These are phyloP conservation scores for Yamadazyma endophytica DNA, from an alignment of 805 yeast genomes.

Conservation along the genomic window DNA sequence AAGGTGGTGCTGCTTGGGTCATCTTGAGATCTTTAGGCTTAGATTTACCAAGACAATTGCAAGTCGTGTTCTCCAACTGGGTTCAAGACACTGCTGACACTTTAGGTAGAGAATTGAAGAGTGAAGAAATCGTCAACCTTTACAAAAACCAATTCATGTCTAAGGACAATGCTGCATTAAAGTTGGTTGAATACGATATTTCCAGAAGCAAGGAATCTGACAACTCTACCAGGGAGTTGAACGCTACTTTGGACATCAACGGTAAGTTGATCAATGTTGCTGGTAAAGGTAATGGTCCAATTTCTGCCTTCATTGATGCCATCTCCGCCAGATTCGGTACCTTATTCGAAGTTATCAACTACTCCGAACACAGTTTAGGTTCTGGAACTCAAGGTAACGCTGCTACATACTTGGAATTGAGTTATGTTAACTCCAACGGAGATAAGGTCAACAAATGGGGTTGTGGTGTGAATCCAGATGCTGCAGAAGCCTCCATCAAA, in stretches of 20 bases:
- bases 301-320: constrained; percentile 69
- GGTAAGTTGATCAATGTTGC: constrained; percentile 23
- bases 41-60: constrained; percentile 70
- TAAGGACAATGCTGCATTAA: constrained; percentile 19
- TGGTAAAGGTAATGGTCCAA: constrained; percentile 77
- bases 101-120: constrained; percentile 64
- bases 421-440: constrained; percentile 32
- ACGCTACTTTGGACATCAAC: constrained; percentile 28
- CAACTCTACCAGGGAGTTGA: constrained; percentile 44
- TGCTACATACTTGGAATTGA: constrained; percentile 66
- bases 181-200: constrained; percentile 45
- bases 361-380: constrained; percentile 72
- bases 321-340: constrained; percentile 48
- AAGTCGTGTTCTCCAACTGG: constrained; percentile 59
- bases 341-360: constrained; percentile 59
- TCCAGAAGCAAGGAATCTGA: constrained; percentile 23
- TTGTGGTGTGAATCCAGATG: constrained; percentile 41
- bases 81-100: constrained; percentile 65
- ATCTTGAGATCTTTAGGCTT: constrained; percentile 65
- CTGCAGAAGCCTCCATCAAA: constrained; percentile 47
- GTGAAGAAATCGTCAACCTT: constrained; percentile 58
- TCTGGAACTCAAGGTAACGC: constrained; percentile 69
- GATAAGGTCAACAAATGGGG: constrained; percentile 37
- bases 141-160: constrained; percentile 54
- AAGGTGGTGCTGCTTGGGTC: constrained; percentile 86